Evolutionary conservation across 495 filamentous ascomycete species (phyloP), one percentile per base, ranked within the genome.

Genomic region (Melanomma pulvis-pyrius): DNA sequence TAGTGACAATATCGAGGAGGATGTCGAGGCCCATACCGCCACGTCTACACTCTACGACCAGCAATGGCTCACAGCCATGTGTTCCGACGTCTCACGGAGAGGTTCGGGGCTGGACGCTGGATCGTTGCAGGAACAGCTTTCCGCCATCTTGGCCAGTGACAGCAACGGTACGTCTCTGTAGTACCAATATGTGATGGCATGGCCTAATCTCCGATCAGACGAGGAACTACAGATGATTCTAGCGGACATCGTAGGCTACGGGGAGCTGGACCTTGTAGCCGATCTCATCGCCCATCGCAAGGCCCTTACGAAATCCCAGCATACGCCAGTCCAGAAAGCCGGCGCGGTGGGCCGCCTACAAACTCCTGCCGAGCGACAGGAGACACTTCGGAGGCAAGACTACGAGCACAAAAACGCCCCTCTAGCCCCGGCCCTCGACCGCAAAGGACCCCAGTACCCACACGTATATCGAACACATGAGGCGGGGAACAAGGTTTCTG

Each of bases 191-290:
- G 24, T 6, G 19, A 36, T 41, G 29, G 2, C 8, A 34, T 4
- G 21, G 28, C 81, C 79, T 60, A 80, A 65, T n/a, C 13, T 17
- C n/a, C 19, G 1, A 7, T 1, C 82, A 28, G 91, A 96, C 69
- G 90, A 92, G 22, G 91, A 93, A 69, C 77, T 98, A 8, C 94
- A 98, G 76, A 92, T 91, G 75, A 84, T 84, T 21, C 81, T 98
- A n/a, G 91, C 89, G 0, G 96, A 98, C 71, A 87, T 97, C 60
- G 80, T 98, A 54, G 94, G 94, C 0, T 97, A 91, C 72, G 91
- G 93, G 61, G 93, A 98, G 69, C 78, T 98, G 15, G 92, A 98
- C 59, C 84, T 97, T 59, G 85, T 98, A 34, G 90, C 90, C 62
- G 90, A 96, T 60, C 76, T 98, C 25, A 88, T 96, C 61, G 79